Percentiles rank a stretch among this genome's conserved stretches.
Conservation (phyloP, 441 rosid genomes). For the Mallotus repandus region DNA sequence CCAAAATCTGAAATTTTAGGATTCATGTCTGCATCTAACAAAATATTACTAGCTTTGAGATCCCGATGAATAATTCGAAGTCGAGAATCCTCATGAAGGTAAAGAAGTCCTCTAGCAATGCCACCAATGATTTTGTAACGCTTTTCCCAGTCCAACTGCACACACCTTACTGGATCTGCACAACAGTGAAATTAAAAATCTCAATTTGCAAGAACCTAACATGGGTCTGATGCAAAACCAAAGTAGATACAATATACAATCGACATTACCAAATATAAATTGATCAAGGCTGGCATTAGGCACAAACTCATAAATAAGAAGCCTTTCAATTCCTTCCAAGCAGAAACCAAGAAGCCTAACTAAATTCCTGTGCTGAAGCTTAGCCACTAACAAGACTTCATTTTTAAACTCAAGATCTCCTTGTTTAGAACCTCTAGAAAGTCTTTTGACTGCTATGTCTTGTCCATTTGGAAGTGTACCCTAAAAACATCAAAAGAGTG, state of each 20-base stretch:
- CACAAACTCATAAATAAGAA: slow-evolving; percentile 48
- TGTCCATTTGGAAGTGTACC: slow-evolving; percentile 15
- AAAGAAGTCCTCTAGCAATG: slow-evolving; percentile 58
- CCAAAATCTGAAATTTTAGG: slow-evolving; percentile 42
- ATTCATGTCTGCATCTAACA: slow-evolving; percentile 30
- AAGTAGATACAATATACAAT: not conserved
- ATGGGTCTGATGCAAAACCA: too few relatives aligned
- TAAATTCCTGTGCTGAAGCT: slow-evolving; percentile 51
- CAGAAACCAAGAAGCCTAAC: slow-evolving; percentile 48
- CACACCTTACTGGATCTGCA: slow-evolving; percentile 36
- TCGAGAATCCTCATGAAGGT: slow-evolving; percentile 67
- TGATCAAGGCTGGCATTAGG: slow-evolving; percentile 47
- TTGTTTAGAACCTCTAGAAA: slow-evolving; percentile 12
- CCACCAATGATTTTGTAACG: slow-evolving; percentile 54
- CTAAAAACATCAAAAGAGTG: not conserved
- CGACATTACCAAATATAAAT: slow-evolving; percentile 33
- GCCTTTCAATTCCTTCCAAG: slow-evolving; percentile 39
- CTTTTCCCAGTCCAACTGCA: slow-evolving; percentile 43
- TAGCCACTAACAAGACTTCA: slow-evolving; percentile 44
- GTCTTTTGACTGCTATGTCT: slow-evolving; percentile 24
- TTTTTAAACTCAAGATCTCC: slow-evolving; percentile 31
- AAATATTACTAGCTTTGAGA: slow-evolving; percentile 50
- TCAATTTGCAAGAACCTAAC: not conserved
- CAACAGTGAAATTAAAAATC: not conserved
- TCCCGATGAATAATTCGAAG: slow-evolving; percentile 65